phyloP scores from a whole-genome alignment of 768 basidiomycete species.

The Hericium erinaceus region DNA sequence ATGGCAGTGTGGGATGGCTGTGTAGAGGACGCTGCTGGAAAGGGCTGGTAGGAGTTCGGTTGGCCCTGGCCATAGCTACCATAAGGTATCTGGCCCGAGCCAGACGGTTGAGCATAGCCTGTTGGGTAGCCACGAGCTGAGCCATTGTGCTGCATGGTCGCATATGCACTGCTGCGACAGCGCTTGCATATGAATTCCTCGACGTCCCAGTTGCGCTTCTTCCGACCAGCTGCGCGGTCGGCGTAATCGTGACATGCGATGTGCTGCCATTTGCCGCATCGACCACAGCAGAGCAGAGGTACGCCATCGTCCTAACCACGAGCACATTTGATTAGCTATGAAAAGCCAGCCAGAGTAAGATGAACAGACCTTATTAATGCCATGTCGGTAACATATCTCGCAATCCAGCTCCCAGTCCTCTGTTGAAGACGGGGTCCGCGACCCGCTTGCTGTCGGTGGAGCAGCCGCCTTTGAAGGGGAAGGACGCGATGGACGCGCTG shows the following conservation, averaged over 20 bases:
- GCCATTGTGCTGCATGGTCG: neutral
- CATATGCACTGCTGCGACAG: conserved; percentile 29
- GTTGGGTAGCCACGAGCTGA: neutral
- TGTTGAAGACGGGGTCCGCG: conserved; percentile 38
- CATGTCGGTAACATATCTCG: conserved; percentile 69
- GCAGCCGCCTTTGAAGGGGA: conserved; percentile 16
- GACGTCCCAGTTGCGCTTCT: conserved; percentile 73
- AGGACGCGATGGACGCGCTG: neutral
- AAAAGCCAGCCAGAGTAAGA: conserved; percentile 12
- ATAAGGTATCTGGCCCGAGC: conserved; percentile 4
- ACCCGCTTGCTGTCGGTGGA: conserved; percentile 31
- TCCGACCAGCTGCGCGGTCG: conserved; percentile 54
- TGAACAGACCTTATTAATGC: conserved; percentile 57
- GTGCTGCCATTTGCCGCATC: conserved; percentile 86
- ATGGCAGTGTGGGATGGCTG: conserved; percentile 8
- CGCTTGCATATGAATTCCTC: conserved; percentile 72
- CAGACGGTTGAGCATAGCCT: conserved; percentile 1
- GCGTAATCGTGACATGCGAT: conserved; percentile 72
- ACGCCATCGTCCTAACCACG: conserved; percentile 61
- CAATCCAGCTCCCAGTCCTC: conserved; percentile 86
- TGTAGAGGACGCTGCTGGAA: neutral
- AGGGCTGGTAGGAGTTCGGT: neutral
- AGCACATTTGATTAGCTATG: neutral
- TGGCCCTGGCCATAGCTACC: neutral
- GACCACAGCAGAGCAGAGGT: conserved; percentile 74